These are phyloP conservation scores for Bjerkandera adusta DNA, from an alignment of 1,284 basidiomycete genomes.

Conservation along the genomic window DNA sequence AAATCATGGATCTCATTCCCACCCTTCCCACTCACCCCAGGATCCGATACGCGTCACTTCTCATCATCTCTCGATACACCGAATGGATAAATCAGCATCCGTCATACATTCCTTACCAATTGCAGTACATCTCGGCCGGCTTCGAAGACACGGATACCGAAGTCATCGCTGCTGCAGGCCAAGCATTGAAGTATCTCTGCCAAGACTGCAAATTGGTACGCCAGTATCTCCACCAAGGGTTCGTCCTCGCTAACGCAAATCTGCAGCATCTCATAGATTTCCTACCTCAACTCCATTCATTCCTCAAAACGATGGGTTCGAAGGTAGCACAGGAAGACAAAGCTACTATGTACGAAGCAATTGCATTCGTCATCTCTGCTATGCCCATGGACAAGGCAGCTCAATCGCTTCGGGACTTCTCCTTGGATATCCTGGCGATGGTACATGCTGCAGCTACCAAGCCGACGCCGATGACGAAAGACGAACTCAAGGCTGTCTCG, in stretches of 20 bases:
- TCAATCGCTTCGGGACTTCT: constrained; percentile 82
- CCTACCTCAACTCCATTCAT: constrained; percentile 88
- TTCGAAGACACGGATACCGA: constrained; percentile 82
- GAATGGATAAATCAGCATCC: constrained; percentile 96
- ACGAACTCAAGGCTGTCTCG: constrained; percentile 48
- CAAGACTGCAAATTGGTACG: constrained; percentile 89
- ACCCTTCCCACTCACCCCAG: constrained; percentile 88
- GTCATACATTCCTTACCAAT: constrained; percentile 80
- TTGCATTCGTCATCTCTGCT: constrained; percentile 91
- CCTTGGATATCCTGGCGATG: constrained; percentile 68
- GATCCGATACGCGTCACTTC: constrained; percentile 92
- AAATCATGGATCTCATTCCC: constrained; percentile 94
- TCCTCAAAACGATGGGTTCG: constrained; percentile 74
- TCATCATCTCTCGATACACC: constrained; percentile 95
- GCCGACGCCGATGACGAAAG: constrained; percentile 50
- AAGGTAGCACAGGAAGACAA: constrained; percentile 87
- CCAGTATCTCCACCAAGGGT: constrained; percentile 11
- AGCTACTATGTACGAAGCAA: constrained; percentile 91
- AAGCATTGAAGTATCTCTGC: constrained; percentile 95
- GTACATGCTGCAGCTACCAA: constrained; percentile 63
- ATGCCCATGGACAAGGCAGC: constrained; percentile 89
- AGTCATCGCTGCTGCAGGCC: constrained; percentile 92
- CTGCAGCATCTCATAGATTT: constrained; percentile 86
- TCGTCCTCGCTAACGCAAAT: constrained; percentile 6
- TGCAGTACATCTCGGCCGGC: constrained; percentile 91